A percentile compares a stretch with the other conserved stretches of the same genome.
These are phyloP conservation scores for Datura wrightii DNA, from an alignment of 257 asterid species.

Conservation along the genomic window DNA sequence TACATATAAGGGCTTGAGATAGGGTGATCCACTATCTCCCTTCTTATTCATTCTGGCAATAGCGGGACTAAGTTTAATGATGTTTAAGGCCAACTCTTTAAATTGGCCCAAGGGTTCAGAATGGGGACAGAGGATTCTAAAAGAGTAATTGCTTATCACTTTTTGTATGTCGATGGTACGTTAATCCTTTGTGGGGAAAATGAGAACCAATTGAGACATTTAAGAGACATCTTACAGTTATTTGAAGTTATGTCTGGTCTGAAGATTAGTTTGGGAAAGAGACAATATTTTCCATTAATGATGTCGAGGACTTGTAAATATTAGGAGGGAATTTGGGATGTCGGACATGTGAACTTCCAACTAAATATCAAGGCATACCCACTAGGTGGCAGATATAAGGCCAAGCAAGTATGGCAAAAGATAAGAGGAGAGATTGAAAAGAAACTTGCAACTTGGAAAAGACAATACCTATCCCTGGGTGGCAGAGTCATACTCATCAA, in stretches of 20 bases:
- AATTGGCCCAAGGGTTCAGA: not conserved
- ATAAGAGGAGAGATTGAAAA: not conserved
- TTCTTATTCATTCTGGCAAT: slow-evolving; percentile 6
- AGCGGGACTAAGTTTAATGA: not conserved
- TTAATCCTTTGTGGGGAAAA: not conserved
- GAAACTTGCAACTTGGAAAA: slow-evolving; percentile 19
- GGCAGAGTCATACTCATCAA: not conserved
- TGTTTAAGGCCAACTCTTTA: not conserved
- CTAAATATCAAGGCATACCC: not conserved
- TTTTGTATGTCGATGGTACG: not conserved
- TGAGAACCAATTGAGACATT: not conserved
- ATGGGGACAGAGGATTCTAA: not conserved
- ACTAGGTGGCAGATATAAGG: slow-evolving; percentile 5
- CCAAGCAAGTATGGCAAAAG: not conserved
- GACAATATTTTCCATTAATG: not conserved
- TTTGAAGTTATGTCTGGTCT: not conserved
- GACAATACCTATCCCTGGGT: not conserved
- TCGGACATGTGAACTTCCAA: not conserved
- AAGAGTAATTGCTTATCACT: not conserved
- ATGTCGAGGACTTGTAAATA: not conserved
- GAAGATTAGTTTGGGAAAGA: not conserved
- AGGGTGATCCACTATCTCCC: slow-evolving; percentile 9
- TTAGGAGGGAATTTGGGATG: slow-evolving; percentile 8
- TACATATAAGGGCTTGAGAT: not conserved
- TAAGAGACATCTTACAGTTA: slow-evolving; percentile 12